phyloP scores from a whole-genome alignment of 768 basidiomycete species.

The Lenzites betulinus region DNA sequence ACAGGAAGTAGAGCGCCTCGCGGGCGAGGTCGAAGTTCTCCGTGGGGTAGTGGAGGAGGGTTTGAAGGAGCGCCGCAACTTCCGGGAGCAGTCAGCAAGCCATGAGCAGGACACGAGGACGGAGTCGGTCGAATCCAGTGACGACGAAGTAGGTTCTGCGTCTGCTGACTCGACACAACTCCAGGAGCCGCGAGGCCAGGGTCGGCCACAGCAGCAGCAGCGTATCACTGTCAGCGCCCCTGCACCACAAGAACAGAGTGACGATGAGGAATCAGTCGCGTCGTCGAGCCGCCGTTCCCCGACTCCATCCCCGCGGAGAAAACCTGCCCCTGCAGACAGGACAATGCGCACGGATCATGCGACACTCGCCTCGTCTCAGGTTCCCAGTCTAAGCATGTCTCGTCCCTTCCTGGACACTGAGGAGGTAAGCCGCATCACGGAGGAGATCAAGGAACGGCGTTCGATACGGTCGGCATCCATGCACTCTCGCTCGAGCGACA shows the following conservation, averaged over 20 bases:
- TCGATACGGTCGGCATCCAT: slow-evolving; percentile 45
- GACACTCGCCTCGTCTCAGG: slow-evolving; percentile 46
- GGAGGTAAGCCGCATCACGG: slow-evolving; percentile 63
- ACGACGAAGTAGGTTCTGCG: slow-evolving; percentile 1
- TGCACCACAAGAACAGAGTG: slow-evolving; percentile 26
- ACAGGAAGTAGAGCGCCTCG: slow-evolving; percentile 78
- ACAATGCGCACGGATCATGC: slow-evolving; percentile 58
- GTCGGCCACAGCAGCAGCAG: not conserved
- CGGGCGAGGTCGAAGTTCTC: slow-evolving; percentile 85
- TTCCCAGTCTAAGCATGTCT: slow-evolving; percentile 25
- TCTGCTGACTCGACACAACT: not conserved
- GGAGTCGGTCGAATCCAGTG: not conserved
- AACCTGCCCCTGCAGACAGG: slow-evolving; percentile 36
- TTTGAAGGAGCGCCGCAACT: slow-evolving; percentile 66
- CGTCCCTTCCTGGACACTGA: slow-evolving; percentile 54
- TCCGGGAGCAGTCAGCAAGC: slow-evolving; percentile 43
- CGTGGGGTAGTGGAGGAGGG: slow-evolving; percentile 86
- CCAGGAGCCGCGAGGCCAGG: not conserved
- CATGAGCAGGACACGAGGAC: slow-evolving; percentile 11
- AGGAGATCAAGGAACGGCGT: slow-evolving; percentile 67
- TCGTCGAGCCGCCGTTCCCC: slow-evolving; percentile 23
- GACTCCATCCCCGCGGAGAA: slow-evolving; percentile 38
- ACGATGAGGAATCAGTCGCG: slow-evolving; percentile 17
- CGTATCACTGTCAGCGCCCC: not conserved
- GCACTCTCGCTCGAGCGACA: slow-evolving; percentile 22